These are phyloP conservation scores for Aureococcus anophagefferens DNA, from an alignment of 108 stramenopile genomes.

Conservation along the genomic window DNA sequence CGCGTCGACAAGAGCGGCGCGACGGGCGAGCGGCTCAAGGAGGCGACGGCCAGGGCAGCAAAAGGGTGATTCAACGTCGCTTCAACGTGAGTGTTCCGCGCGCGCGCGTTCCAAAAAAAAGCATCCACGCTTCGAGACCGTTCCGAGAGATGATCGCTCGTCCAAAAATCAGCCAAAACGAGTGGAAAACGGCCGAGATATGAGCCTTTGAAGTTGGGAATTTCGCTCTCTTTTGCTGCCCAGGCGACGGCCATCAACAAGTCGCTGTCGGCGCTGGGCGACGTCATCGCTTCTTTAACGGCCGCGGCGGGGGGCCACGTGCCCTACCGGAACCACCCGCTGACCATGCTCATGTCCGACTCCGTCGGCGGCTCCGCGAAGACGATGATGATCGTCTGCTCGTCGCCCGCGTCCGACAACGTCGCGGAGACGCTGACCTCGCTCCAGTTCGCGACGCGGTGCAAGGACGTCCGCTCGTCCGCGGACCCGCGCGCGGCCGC, in stretches of 20 bases:
- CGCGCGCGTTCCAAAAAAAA: too few species aligned
- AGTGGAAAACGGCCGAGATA: too few species aligned
- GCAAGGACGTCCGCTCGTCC: conserved; percentile 6
- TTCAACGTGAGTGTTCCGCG: too few species aligned
- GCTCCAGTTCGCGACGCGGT: conserved; percentile 24
- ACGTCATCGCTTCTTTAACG: conserved; percentile 27
- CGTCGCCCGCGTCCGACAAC: conserved; percentile 26
- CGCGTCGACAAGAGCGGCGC: conserved; percentile 19
- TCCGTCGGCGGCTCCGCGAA: conserved; percentile 32
- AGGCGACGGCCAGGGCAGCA: too few species aligned
- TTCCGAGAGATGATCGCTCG: too few species aligned
- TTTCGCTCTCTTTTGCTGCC: too few species aligned
- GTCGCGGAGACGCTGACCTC: conserved; percentile 11
- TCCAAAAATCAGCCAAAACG: too few species aligned
- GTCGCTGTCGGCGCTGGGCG: conserved; percentile 15
- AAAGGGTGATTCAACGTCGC: too few species aligned
- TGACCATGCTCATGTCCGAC: conserved; percentile 36
- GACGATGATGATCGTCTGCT: conserved; percentile 30
- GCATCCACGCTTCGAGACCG: too few species aligned
- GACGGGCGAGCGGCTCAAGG: conserved; percentile 5
- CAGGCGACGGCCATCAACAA: conserved; percentile 23
- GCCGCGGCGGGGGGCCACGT: conserved; percentile 9
- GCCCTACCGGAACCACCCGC: conserved; percentile 33
- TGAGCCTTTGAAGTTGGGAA: too few species aligned
- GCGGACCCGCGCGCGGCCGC: too few species aligned